Evolutionary conservation across 2,329 filamentous ascomycete genomes (phyloP).

Genomic region (Cladosporium colombiae): DNA sequence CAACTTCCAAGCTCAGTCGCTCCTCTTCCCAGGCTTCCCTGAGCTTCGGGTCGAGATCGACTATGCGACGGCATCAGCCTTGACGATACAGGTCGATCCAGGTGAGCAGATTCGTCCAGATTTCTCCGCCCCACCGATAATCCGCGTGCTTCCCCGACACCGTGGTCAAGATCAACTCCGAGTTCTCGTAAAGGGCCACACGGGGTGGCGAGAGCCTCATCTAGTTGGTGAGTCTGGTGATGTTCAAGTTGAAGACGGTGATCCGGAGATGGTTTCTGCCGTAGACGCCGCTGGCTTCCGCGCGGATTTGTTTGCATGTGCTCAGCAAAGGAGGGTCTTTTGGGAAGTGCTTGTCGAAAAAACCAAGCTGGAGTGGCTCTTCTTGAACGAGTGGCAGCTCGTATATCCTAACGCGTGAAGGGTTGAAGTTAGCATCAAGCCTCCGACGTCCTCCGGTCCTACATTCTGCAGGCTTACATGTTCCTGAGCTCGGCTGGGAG

Average conservation of each 20-base stretch:
- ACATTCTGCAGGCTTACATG: not conserved
- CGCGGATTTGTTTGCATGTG: not conserved
- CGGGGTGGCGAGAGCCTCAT: not conserved
- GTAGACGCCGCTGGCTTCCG: not conserved
- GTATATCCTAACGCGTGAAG: not conserved
- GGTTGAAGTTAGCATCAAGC: not conserved
- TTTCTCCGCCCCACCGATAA: no score
- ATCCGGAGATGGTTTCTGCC: not conserved
- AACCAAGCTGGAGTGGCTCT: not conserved
- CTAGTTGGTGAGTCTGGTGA: not conserved
- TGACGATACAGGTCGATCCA: not conserved
- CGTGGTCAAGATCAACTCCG: not conserved
- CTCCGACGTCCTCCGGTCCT: not conserved
- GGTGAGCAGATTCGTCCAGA: not conserved
- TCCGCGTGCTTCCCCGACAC: not conserved
- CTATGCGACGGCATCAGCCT: not conserved
- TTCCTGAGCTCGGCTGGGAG: not conserved
- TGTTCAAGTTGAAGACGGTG: not conserved
- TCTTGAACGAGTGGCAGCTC: not conserved
- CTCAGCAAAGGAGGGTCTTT: not conserved
- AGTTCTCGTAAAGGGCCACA: not conserved
- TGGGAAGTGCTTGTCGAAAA: not conserved
- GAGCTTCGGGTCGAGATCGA: no score
- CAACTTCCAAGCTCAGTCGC: not conserved
- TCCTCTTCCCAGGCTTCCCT: no score